Percentiles rank a stretch among this genome's conserved stretches.
phyloP scores from a whole-genome alignment of 345 rosid species.

The Eucalyptus grandis region DNA sequence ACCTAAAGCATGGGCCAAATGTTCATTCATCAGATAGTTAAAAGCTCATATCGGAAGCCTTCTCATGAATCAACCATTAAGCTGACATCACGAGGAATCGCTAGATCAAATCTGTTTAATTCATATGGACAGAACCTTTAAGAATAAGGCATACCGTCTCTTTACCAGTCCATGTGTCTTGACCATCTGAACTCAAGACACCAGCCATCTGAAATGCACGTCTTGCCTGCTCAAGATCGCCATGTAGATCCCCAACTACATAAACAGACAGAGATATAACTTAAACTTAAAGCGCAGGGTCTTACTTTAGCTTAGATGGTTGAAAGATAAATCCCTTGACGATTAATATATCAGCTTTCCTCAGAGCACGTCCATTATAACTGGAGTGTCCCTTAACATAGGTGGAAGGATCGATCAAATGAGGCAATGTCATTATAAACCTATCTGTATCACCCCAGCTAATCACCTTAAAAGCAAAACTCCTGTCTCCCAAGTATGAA shows the following conservation, averaged over 20 bases:
- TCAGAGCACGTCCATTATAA: not conserved
- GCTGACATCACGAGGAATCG: not conserved
- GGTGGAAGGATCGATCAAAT: not conserved
- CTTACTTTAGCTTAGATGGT: not conserved
- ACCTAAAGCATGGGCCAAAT: slow-evolving; percentile 24
- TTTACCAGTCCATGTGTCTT: slow-evolving; percentile 70
- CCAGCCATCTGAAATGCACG: slow-evolving; percentile 75
- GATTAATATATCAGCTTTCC: not conserved
- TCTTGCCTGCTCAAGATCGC: slow-evolving; percentile 77
- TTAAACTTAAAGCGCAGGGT: not conserved
- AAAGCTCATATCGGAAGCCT: not conserved
- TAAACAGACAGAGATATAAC: not conserved
- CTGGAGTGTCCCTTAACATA: not conserved
- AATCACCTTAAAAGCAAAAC: not conserved
- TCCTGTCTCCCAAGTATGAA: not conserved
- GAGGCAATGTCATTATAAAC: not conserved
- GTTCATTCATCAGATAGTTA: not conserved
- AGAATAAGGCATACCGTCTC: slow-evolving; percentile 33
- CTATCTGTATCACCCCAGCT: not conserved
- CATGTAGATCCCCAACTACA: slow-evolving; percentile 85
- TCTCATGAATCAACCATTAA: not conserved
- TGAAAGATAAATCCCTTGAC: not conserved
- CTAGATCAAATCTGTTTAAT: not conserved
- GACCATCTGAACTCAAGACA: slow-evolving; percentile 63
- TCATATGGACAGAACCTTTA: not conserved